Percentiles rank a stretch among this genome's conserved stretches.
phyloP scores from a whole-genome alignment of 2,329 filamentous ascomycete genomes.

The Alternaria gaisen region DNA sequence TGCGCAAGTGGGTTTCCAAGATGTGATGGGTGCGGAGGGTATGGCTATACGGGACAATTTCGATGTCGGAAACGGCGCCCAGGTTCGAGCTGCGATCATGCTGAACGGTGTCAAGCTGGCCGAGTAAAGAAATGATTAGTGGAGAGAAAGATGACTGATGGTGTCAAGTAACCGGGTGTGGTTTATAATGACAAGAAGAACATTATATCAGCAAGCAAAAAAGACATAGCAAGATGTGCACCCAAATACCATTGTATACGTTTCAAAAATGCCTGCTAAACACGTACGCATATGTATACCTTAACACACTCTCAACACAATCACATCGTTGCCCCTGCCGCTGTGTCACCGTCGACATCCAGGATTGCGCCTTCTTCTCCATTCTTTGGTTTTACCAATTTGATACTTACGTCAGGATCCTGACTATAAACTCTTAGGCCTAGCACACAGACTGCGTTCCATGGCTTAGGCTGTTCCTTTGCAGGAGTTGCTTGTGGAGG shows the following conservation, averaged over 20 bases:
- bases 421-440: conserved; percentile 62
- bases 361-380: conserved; percentile 43
- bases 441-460: conserved; percentile 69
- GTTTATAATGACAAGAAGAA: neutral
- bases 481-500: neutral
- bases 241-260: neutral
- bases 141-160: neutral
- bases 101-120: conserved; percentile 35
- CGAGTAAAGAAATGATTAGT: neutral
- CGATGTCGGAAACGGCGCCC: conserved; percentile 39
- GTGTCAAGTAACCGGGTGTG: neutral
- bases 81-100: conserved; percentile 36
- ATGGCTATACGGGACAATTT: conserved; percentile 31
- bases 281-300: neutral
- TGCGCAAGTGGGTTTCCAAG: conserved; percentile 37
- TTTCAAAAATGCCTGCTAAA: neutral
- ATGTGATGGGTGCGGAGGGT: conserved; percentile 36
- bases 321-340: conserved; percentile 49
- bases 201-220: neutral
- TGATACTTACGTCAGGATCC: conserved; percentile 43
- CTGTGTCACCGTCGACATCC: conserved; percentile 42
- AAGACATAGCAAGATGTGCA: neutral
- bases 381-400: conserved; percentile 41
- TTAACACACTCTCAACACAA: neutral
- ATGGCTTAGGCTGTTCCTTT: conserved; percentile 52